Base-by-base conservation (phyloP, 148 eudicot species). In the Tetragonia tetragonoides region DNA sequence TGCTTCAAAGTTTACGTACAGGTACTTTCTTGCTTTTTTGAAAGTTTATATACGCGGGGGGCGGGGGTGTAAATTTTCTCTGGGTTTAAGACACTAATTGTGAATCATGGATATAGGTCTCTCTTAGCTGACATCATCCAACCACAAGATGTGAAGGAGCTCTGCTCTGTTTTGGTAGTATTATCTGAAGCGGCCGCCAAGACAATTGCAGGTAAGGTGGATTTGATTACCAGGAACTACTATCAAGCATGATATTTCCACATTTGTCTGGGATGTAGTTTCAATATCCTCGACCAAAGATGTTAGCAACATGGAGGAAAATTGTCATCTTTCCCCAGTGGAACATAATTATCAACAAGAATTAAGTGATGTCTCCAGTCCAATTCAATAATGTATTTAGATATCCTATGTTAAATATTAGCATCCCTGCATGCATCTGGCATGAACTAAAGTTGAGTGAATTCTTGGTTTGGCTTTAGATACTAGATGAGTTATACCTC, bases 51-150 rank as follows among this genome's bases (percentile, higher is more conserved):
- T 42, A 61, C 44, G 49, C 56, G 68, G 47, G 53, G 37, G 73
- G 9, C 53, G 40, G 39, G 34, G 0, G 34, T 28, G 34, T 28
- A 28, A 28, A 28, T 28, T 28, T 60, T 61, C 46, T 56, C 24
- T 76, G 70, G 61, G 79, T 14, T 28, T 28, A 28, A 28, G 34
- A 28, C 79, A 75, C 82, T 87, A 79, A 88, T 68, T 51, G 34
- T 80, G 41, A 44, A 24, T 66, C 47, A 37, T 69, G 70, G 71
- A 76, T 79, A 51, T 78, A 96, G 99, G 92, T 96, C 99, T 77
- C 93, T 96, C 20, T 83, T 96, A 83, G 97, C 97, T 71, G 95
- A 91, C 83, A 87, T 93, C 78, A 96, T 96, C 78, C 98, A 91
- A 81, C 94, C 97, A 44, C 90, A 90, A 75, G 99, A 96, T 79